A percentile compares a stretch with the other conserved stretches of the same genome.
phyloP scores from a whole-genome alignment of 2,329 filamentous ascomycete species.

The Teratosphaeria zuluensis region DNA sequence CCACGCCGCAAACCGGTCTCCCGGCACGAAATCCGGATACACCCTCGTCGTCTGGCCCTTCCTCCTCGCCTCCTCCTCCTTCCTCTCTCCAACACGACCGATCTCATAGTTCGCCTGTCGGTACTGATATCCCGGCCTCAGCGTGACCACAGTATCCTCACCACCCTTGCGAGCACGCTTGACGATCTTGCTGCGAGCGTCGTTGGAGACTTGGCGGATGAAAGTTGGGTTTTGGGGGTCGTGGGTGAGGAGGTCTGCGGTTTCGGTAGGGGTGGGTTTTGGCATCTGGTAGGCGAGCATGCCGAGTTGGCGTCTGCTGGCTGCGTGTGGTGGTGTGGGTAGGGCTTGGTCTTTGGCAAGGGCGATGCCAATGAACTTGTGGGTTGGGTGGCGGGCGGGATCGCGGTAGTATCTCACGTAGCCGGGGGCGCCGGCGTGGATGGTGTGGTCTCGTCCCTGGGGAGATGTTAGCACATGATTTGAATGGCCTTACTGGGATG shows the following conservation, averaged over 20 bases:
- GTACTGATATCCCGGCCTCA: conserved; percentile 53
- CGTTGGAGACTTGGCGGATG: conserved; percentile 12
- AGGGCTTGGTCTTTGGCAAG: conserved; percentile 74
- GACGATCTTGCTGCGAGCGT: conserved; percentile 24
- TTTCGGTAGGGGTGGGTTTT: conserved; percentile 7
- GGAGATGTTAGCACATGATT: background rate
- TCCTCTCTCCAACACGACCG: conserved; percentile 51
- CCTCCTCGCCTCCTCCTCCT: conserved; percentile 44
- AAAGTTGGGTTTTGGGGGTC: conserved; percentile 8
- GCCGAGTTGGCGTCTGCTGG: conserved; percentile 64
- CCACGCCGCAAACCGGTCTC: conserved; percentile 57
- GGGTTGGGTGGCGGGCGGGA: conserved; percentile 67
- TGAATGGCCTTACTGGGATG: background rate
- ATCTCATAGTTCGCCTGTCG: conserved; percentile 59
- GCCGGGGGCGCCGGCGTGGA: conserved; percentile 73
- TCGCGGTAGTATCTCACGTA: conserved; percentile 98
- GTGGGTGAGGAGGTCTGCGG: conserved; percentile 8
- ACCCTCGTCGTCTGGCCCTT: conserved; percentile 18
- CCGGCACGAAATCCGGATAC: conserved; percentile 39
- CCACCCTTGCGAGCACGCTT: conserved; percentile 3
- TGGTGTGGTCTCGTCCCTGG: conserved; percentile 82
- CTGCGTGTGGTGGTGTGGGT: conserved; percentile 64
- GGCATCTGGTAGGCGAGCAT: conserved; percentile 49
- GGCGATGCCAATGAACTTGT: conserved; percentile 90
- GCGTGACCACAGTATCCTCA: conserved; percentile 25